Conservation (phyloP, 305 asterid species). For the Rubia tinctorum region DNA sequence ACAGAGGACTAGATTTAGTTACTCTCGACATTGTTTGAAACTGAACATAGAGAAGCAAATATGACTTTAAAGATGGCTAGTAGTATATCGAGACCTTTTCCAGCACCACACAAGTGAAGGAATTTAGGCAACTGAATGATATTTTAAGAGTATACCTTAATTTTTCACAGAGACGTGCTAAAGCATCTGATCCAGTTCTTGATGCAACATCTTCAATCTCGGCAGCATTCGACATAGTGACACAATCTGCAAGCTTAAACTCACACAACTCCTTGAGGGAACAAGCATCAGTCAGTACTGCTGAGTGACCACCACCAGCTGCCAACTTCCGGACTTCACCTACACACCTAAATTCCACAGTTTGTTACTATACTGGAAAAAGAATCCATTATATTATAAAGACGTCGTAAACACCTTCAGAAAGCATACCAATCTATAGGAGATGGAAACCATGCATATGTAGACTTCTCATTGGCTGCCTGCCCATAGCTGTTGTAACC, state of each 20-base stretch:
- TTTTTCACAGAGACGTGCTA: constrained; percentile 85
- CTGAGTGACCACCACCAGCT: constrained; percentile 99
- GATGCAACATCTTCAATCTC: constrained; percentile 78
- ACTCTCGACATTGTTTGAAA: background rate
- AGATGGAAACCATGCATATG: constrained; percentile 96
- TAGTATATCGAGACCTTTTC: too few species aligned
- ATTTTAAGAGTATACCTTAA: constrained; percentile 44
- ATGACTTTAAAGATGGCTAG: background rate
- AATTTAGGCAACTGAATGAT: background rate
- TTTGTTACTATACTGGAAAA: constrained; percentile 13
- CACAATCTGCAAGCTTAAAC: constrained; percentile 69
- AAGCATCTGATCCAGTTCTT: constrained; percentile 83
- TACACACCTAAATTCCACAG: constrained; percentile 57
- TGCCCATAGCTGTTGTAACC: constrained; percentile 98
- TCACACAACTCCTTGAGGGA: constrained; percentile 97
- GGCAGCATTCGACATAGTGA: constrained; percentile 67
- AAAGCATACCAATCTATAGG: constrained; percentile 90
- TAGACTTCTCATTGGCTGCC: constrained; percentile 90
- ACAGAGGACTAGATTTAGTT: background rate
- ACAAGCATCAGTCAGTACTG: constrained; percentile 93
- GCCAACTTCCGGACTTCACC: constrained; percentile 91
- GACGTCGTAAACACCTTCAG: background rate
- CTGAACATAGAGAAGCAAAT: background rate
- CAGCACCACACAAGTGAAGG: too few species aligned
- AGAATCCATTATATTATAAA: background rate